Conservation (phyloP, 2,329 filamentous ascomycete genomes). For the Phoma sp. region DNA sequence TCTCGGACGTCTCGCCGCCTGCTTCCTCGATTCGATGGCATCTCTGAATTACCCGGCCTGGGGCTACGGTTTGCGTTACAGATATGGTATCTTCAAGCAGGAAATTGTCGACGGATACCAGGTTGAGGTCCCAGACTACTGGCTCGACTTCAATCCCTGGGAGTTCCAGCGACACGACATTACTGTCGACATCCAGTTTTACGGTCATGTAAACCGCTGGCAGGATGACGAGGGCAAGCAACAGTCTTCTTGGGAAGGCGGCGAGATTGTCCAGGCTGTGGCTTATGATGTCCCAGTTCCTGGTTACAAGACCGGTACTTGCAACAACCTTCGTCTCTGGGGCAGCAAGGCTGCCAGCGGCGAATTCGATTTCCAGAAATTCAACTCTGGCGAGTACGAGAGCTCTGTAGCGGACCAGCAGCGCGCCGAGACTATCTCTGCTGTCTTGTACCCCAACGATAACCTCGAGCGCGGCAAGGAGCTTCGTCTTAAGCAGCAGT, state of each 20-base stretch:
- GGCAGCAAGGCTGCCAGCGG: conserved; percentile 96
- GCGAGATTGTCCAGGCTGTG: conserved; percentile 88
- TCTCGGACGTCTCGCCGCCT: conserved; percentile 90
- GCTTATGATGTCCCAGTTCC: conserved; percentile 93
- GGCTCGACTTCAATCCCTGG: conserved; percentile 99
- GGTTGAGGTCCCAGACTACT: conserved; percentile 97
- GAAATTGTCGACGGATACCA: conserved; percentile 98
- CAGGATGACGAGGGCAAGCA: conserved; percentile 76
- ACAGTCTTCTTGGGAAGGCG: conserved; percentile 82
- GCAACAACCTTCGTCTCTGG: conserved; percentile 97
- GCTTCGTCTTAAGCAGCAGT: conserved; percentile 96
- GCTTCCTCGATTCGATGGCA: conserved; percentile 94
- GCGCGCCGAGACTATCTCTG: conserved; percentile 97
- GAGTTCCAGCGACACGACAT: conserved; percentile 97
- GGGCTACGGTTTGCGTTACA: conserved; percentile 95
- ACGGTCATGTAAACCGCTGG: conserved; percentile 78
- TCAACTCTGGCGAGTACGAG: conserved; percentile 98
- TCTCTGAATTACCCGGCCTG: conserved; percentile 95
- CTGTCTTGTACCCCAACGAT: conserved; percentile 96
- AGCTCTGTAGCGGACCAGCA: conserved; percentile 98
- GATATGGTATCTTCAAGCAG: conserved; percentile 97
- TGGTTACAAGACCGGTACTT: conserved; percentile 85
- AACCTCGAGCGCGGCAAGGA: conserved; percentile 97
- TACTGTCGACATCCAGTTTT: conserved; percentile 96
- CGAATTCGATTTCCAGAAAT: conserved; percentile 99